A percentile compares a stretch with the other conserved stretches of the same genome.
These are phyloP conservation scores for Luffa aegyptiaca DNA, from an alignment of 306 rosid species.

Conservation along the genomic window DNA sequence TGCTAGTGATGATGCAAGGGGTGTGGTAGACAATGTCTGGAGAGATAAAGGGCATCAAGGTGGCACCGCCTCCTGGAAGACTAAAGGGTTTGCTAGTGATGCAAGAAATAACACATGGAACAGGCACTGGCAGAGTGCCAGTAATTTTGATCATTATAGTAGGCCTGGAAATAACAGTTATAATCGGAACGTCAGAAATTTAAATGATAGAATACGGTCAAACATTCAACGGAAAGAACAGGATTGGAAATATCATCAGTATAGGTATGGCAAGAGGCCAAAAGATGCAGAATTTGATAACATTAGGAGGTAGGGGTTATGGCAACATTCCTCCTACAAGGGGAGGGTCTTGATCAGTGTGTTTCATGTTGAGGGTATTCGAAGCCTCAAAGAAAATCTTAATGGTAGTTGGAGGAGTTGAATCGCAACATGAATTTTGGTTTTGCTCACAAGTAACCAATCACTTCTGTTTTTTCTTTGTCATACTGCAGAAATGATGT, in stretches of 20 bases:
- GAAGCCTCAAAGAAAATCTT: conserved; percentile 30
- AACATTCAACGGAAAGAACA: conserved; percentile 18
- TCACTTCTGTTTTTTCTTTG: background rate
- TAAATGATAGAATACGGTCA: conserved; percentile 28
- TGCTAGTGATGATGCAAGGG: conserved; percentile 10
- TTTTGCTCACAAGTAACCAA: background rate
- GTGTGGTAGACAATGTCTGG: conserved; percentile 27
- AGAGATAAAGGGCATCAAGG: conserved; percentile 7
- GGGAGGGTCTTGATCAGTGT: conserved; percentile 19
- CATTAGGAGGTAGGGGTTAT: conserved; percentile 18
- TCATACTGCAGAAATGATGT: background rate
- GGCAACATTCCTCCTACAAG: conserved; percentile 23
- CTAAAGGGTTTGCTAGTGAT: conserved; percentile 11
- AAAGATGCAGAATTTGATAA: conserved; percentile 25
- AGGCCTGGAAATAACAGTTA: conserved; percentile 22
- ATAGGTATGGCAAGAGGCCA: conserved; percentile 18
- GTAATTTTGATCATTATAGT: conserved; percentile 16
- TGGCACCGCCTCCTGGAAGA: conserved; percentile 16
- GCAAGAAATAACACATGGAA: conserved; percentile 22
- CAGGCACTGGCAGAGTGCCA: conserved; percentile 24
- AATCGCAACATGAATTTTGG: background rate
- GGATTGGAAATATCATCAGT: conserved; percentile 30
- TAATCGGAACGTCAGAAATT: conserved; percentile 21
- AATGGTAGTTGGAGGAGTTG: conserved; percentile 28
- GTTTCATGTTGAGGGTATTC: conserved; percentile 19